These are phyloP conservation scores for Stylonectria norvegica DNA, from an alignment of 2,329 filamentous ascomycete species.

Conservation along the genomic window DNA sequence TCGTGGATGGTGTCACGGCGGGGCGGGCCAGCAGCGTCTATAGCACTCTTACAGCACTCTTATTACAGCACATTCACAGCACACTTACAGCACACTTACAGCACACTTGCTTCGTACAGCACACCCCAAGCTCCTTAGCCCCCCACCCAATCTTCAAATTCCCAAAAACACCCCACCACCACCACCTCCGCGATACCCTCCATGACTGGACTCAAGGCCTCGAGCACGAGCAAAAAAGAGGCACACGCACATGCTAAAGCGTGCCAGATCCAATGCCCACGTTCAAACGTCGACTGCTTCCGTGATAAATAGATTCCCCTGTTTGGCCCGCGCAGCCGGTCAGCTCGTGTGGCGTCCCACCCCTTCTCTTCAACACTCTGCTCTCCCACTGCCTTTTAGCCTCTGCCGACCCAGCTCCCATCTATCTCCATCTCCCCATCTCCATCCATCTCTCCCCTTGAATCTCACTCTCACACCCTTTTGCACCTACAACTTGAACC, in stretches of 20 bases:
- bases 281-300: too few relatives aligned
- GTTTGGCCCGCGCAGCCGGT: not conserved
- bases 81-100: too few relatives aligned
- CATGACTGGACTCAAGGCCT: constrained; percentile 6
- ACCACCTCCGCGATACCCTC: not conserved
- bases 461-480: not conserved
- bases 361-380: not conserved
- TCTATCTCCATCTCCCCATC: not conserved
- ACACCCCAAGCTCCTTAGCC: too few relatives aligned
- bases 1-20: constrained; percentile 22
- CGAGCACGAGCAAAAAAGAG: constrained; percentile 2
- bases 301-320: constrained; percentile 1
- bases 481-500: not conserved
- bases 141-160: too few relatives aligned
- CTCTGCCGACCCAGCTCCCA: not conserved
- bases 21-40: too few relatives aligned
- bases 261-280: not conserved
- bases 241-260: constrained; percentile 12
- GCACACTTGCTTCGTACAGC: too few relatives aligned
- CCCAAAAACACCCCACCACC: constrained; percentile 22
- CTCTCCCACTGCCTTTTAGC: not conserved
- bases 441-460: not conserved
- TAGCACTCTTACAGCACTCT: too few relatives aligned
- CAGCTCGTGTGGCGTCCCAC: not conserved
- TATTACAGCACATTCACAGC: too few relatives aligned